Conservation (phyloP, 2,329 filamentous ascomycete genomes). For the Alternaria alternata region DNA sequence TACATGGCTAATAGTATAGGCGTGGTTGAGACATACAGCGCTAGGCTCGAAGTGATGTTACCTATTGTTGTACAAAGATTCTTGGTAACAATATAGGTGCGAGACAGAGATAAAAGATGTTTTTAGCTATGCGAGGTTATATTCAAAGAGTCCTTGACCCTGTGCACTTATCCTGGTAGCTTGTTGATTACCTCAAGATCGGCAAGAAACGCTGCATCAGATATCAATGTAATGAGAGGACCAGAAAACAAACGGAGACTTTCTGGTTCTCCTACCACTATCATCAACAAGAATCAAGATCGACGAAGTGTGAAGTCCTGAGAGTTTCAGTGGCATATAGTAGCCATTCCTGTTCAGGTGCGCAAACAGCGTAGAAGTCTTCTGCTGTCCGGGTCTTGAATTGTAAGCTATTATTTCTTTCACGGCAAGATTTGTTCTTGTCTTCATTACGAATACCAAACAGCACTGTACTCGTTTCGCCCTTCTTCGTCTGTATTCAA, state of each 20-base stretch:
- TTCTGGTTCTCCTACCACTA: background rate
- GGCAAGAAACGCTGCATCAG: background rate
- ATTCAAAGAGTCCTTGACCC: background rate
- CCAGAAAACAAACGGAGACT: too few species aligned
- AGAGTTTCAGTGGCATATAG: background rate
- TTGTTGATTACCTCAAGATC: background rate
- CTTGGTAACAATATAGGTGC: background rate
- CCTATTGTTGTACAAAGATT: background rate
- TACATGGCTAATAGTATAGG: background rate
- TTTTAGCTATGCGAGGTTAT: background rate
- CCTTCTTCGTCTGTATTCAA: background rate
- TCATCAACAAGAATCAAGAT: background rate
- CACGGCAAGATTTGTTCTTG: background rate
- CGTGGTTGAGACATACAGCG: background rate
- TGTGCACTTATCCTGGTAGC: background rate
- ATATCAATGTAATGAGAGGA: background rate
- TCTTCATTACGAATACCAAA: background rate
- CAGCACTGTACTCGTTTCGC: background rate
- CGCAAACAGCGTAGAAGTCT: background rate
- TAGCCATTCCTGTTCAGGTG: too few species aligned
- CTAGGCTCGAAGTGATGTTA: background rate
- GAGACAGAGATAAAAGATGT: background rate
- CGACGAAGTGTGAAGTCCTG: background rate
- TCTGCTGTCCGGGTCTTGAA: background rate
- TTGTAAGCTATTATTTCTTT: background rate